phyloP scores from a whole-genome alignment of 192 early-diverging fungal genomes.

The Coemansia erecta region DNA sequence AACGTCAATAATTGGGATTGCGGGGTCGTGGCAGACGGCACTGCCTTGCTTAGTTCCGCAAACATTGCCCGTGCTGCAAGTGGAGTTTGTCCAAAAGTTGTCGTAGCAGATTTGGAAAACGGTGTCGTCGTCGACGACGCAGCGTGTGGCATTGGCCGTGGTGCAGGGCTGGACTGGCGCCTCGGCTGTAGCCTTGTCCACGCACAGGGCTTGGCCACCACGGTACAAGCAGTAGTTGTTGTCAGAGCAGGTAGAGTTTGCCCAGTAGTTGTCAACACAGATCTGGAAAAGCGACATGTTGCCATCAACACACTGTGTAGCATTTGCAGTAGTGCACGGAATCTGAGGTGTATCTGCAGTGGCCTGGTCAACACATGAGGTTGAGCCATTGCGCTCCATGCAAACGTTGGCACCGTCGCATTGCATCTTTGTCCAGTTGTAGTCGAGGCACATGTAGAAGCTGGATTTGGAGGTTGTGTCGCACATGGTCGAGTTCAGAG shows the following conservation, averaged over 20 bases:
- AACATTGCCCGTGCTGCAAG: slow-evolving; percentile 29
- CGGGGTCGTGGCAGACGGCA: slow-evolving; percentile 40
- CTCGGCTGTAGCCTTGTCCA: slow-evolving; percentile 30
- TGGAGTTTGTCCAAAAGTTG: slow-evolving; percentile 31
- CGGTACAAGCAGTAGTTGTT: slow-evolving; percentile 25
- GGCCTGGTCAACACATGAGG: slow-evolving; percentile 27
- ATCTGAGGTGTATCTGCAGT: slow-evolving; percentile 31
- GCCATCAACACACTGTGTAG: slow-evolving; percentile 30
- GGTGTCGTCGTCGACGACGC: slow-evolving; percentile 12
- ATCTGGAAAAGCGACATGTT: slow-evolving; percentile 34
- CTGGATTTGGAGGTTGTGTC: slow-evolving; percentile 15
- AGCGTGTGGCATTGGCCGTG: slow-evolving; percentile 22
- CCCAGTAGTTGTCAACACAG: slow-evolving; percentile 43
- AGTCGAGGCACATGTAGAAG: slow-evolving; percentile 36
- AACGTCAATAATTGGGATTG: slow-evolving; percentile 23
- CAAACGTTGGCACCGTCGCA: slow-evolving; percentile 42
- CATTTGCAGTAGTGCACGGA: slow-evolving; percentile 20
- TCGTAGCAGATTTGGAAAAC: slow-evolving; percentile 30
- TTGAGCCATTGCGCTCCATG: slow-evolving; percentile 24
- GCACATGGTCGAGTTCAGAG: slow-evolving; percentile 40
- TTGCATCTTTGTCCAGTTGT: slow-evolving; percentile 36
- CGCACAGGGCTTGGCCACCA: slow-evolving; percentile 14
- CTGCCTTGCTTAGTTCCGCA: slow-evolving; percentile 33
- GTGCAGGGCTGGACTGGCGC: slow-evolving; percentile 25
- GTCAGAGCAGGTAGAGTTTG: slow-evolving; percentile 34